These are phyloP conservation scores for Wakefieldia striispora DNA, from an alignment of 768 basidiomycete genomes.

Conservation along the genomic window DNA sequence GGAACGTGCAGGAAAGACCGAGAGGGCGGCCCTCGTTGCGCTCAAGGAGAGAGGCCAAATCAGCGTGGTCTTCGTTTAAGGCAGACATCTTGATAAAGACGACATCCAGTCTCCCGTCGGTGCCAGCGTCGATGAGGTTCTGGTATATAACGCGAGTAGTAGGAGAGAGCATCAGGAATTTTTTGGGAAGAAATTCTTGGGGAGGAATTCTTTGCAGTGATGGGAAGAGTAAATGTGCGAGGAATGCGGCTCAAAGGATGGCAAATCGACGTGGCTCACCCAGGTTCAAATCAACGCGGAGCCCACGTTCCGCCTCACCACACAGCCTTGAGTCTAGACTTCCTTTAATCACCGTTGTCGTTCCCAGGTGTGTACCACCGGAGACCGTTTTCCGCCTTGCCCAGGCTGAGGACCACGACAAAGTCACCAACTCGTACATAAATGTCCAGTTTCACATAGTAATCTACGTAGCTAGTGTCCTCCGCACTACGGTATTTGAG, in stretches of 20 bases:
- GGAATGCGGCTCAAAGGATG: conserved; percentile 5
- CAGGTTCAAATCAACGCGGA: neutral
- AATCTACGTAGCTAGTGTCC: too few species aligned
- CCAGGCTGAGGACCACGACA: too few species aligned
- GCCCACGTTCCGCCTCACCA: neutral
- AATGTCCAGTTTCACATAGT: too few species aligned
- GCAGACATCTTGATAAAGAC: conserved; percentile 15
- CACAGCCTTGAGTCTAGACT: neutral
- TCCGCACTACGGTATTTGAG: too few species aligned
- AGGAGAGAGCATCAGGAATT: conserved; percentile 6
- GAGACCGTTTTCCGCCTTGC: too few species aligned
- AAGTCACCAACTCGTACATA: too few species aligned
- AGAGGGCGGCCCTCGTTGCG: conserved; percentile 34
- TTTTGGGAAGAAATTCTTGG: too few species aligned
- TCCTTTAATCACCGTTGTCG: too few species aligned
- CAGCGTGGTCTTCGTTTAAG: conserved; percentile 22
- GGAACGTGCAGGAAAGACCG: conserved; percentile 27
- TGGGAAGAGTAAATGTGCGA: neutral
- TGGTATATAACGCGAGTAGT: conserved; percentile 23
- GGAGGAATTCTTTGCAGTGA: neutral
- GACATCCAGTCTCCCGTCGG: conserved; percentile 20
- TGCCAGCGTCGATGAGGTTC: conserved; percentile 26
- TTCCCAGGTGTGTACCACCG: too few species aligned
- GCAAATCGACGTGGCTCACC: neutral
- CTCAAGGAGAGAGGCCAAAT: conserved; percentile 23